Conservation (phyloP, 192 early-diverging fungal genomes). For the Linnemannia exigua region DNA sequence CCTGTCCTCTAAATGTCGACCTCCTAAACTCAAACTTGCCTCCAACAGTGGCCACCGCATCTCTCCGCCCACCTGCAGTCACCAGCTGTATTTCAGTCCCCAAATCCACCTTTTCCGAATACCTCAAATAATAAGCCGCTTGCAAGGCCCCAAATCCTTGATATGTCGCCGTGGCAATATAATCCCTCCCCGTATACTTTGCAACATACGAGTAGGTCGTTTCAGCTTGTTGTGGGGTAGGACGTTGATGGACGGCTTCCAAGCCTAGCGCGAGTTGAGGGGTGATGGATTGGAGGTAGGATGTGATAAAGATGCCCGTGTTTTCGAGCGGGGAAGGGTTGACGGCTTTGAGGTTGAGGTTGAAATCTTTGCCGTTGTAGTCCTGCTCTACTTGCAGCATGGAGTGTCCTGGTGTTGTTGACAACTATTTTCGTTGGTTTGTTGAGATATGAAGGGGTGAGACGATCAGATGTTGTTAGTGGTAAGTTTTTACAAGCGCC, state of each 20-base stretch:
- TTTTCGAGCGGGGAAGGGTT: conserved; percentile 93
- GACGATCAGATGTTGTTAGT: not conserved
- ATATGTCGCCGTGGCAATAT: conserved; percentile 77
- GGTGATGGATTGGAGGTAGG: conserved; percentile 93
- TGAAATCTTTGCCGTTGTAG: conserved; percentile 89
- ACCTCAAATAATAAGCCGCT: conserved; percentile 89
- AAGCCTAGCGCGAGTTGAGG: conserved; percentile 84
- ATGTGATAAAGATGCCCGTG: conserved; percentile 91
- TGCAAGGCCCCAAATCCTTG: conserved; percentile 79
- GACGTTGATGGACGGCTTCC: conserved; percentile 89
- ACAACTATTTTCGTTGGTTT: conserved; percentile 58
- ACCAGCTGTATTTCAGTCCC: conserved; percentile 92
- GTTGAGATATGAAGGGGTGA: too few relatives aligned
- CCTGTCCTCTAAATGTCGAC: conserved; percentile 91
- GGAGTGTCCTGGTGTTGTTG: conserved; percentile 82
- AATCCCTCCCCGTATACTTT: conserved; percentile 77
- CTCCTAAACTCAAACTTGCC: conserved; percentile 97
- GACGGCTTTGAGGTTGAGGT: conserved; percentile 92
- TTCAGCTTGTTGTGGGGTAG: conserved; percentile 86
- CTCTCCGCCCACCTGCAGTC: conserved; percentile 77
- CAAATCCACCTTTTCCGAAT: conserved; percentile 95
- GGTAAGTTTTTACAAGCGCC: too few relatives aligned
- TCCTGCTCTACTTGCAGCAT: conserved; percentile 96
- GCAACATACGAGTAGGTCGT: conserved; percentile 78
- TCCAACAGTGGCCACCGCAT: conserved; percentile 94